Evolutionary conservation across 2,329 filamentous ascomycete genomes (phyloP).

Genomic region (Incumbomyces lentus): DNA sequence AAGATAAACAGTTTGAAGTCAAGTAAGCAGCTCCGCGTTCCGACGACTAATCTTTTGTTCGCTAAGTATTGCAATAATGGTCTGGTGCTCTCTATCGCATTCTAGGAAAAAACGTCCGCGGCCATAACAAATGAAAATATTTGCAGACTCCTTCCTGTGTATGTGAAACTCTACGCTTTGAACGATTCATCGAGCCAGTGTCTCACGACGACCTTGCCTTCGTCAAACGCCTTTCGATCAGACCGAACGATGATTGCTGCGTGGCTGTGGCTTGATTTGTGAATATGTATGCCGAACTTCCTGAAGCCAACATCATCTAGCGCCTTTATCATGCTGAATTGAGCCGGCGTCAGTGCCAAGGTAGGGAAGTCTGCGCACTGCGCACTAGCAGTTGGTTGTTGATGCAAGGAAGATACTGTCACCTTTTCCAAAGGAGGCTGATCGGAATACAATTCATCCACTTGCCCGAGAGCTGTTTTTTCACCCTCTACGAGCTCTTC

Average conservation of each 20-base stretch:
- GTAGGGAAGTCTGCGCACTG: constrained; percentile 51
- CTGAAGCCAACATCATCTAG: constrained; percentile 55
- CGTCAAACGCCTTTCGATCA: constrained; percentile 56
- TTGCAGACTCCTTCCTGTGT: background rate
- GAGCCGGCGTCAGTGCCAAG: constrained; percentile 64
- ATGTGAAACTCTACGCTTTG: constrained; percentile 36
- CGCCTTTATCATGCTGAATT: constrained; percentile 75
- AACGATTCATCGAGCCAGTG: constrained; percentile 79
- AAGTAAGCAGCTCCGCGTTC: no score
- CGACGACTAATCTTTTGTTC: no score
- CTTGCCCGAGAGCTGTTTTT: background rate
- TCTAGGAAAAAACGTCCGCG: no score
- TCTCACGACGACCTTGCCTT: constrained; percentile 65
- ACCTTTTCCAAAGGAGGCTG: constrained; percentile 20
- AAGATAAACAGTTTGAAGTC: no score
- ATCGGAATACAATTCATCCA: background rate
- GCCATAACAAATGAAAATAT: background rate
- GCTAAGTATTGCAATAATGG: no score
- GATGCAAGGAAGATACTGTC: constrained; percentile 22
- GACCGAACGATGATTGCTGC: constrained; percentile 79
- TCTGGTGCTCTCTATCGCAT: no score
- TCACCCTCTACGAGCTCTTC: constrained; percentile 35
- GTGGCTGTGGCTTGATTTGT: constrained; percentile 67
- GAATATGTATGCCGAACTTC: constrained; percentile 46
- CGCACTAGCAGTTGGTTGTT: constrained; percentile 15